phyloP scores from a whole-genome alignment of 169 alveolate species.

The Plasmodium reichenowi region DNA sequence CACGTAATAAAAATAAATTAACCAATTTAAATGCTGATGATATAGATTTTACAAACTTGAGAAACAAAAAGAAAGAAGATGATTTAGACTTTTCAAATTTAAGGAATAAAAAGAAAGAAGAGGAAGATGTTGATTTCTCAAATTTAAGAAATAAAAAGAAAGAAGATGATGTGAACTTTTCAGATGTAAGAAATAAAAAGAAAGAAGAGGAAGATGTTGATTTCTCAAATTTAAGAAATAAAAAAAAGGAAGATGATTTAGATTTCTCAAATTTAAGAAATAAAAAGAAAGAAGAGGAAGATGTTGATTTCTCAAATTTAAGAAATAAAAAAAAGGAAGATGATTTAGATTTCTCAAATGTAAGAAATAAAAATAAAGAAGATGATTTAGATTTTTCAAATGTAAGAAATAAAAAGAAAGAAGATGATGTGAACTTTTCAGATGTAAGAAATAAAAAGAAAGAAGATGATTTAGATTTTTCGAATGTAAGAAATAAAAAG shows the following conservation, averaged over 20 bases:
- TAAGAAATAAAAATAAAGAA: conserved; percentile 21
- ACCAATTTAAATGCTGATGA: conserved; percentile 18
- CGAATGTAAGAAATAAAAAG: conserved; percentile 13
- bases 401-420: conserved; percentile 21
- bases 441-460: conserved; percentile 13
- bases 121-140: neutral
- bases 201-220: conserved; percentile 32
- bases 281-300: conserved; percentile 2
- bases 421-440: conserved; percentile 2
- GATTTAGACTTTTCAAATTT: conserved; percentile 12
- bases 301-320: conserved; percentile 10
- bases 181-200: conserved; percentile 6
- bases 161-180: conserved; percentile 1
- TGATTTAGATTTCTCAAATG: conserved; percentile 15
- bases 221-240: conserved; percentile 11
- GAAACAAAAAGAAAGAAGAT: conserved; percentile 19
- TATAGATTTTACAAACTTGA: conserved; percentile 9
- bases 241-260: neutral
- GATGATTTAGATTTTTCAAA: conserved; percentile 4
- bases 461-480: conserved; percentile 17
- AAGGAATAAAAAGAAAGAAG: neutral
- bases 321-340: conserved; percentile 20
- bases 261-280: conserved; percentile 27
- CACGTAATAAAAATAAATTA: conserved; percentile 12
- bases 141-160: conserved; percentile 9